phyloP scores from a whole-genome alignment of 2,329 filamentous ascomycete species.

The Penicillium brasilianum region DNA sequence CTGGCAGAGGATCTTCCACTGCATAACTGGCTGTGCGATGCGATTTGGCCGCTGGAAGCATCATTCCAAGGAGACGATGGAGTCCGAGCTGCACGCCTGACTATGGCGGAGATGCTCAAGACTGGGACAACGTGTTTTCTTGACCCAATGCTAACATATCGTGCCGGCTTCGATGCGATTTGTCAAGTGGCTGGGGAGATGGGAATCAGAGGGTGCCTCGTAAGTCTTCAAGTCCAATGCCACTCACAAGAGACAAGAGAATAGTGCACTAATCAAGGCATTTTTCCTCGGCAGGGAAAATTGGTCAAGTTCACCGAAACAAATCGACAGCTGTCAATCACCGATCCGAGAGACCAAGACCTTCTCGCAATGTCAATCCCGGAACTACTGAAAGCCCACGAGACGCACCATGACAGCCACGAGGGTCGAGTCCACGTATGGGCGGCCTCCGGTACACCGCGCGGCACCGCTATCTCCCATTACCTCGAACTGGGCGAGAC shows the following conservation, averaged over 20 bases:
- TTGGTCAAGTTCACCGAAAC: constrained; percentile 34
- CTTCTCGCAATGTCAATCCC: constrained; percentile 36
- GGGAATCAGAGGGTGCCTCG: constrained; percentile 40
- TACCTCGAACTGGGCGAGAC: constrained; percentile 46
- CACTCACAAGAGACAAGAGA: not conserved
- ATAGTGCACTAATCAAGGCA: not conserved
- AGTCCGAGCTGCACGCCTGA: constrained; percentile 39
- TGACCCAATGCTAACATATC: constrained; percentile 42
- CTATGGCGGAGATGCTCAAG: constrained; percentile 46
- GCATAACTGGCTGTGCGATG: constrained; percentile 40
- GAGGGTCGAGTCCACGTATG: constrained; percentile 58
- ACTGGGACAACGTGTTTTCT: constrained; percentile 47
- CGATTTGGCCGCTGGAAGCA: constrained; percentile 44
- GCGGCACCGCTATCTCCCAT: constrained; percentile 45
- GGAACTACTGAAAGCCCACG: constrained; percentile 28
- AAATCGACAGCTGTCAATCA: constrained; percentile 34
- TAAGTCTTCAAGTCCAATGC: constrained; percentile 11
- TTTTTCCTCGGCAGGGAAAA: constrained; percentile 10
- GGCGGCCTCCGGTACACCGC: constrained; percentile 52
- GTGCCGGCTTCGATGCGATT: constrained; percentile 35
- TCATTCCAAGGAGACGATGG: constrained; percentile 43
- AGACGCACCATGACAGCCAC: constrained; percentile 30
- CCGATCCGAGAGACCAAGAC: constrained; percentile 36
- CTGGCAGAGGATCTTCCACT: constrained; percentile 36
- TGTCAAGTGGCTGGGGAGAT: constrained; percentile 40